Evolutionary conservation across 306 rosid genomes (phyloP).

Genomic region (Casuarina equisetifolia): DNA sequence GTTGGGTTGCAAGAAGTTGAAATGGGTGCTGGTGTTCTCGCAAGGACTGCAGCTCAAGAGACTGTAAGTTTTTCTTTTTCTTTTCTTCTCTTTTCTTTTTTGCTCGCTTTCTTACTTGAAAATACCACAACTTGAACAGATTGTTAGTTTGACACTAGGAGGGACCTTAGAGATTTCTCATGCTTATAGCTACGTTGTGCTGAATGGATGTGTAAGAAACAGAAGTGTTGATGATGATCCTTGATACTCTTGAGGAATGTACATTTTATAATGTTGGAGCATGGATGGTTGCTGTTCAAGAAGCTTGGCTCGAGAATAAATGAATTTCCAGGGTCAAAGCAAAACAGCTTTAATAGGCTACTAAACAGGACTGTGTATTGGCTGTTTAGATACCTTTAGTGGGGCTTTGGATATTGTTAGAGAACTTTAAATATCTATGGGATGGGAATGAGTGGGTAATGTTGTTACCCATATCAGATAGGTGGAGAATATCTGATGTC

Average conservation of each 20-base stretch:
- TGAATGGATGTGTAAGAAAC: neutral
- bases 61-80: slow-evolving; percentile 61
- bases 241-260: neutral
- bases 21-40: slow-evolving; percentile 99
- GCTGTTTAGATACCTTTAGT: neutral
- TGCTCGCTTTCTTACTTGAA: slow-evolving; percentile 2
- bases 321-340: neutral
- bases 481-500: neutral
- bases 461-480: neutral
- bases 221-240: neutral
- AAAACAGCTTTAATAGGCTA: neutral
- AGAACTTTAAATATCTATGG: neutral
- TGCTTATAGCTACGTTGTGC: neutral
- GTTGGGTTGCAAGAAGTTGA: slow-evolving; percentile 99
- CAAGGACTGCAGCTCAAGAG: slow-evolving; percentile 98
- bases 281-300: neutral
- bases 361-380: neutral
- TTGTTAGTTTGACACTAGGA: neutral
- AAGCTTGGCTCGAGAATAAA: neutral
- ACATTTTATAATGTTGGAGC: slow-evolving; percentile 2
- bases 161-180: neutral
- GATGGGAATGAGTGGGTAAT: neutral
- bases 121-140: neutral
- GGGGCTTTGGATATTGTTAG: neutral
- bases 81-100: slow-evolving; percentile 7